Conservation (phyloP, 2,329 filamentous ascomycete genomes). For the Tetracladium maxilliforme region DNA sequence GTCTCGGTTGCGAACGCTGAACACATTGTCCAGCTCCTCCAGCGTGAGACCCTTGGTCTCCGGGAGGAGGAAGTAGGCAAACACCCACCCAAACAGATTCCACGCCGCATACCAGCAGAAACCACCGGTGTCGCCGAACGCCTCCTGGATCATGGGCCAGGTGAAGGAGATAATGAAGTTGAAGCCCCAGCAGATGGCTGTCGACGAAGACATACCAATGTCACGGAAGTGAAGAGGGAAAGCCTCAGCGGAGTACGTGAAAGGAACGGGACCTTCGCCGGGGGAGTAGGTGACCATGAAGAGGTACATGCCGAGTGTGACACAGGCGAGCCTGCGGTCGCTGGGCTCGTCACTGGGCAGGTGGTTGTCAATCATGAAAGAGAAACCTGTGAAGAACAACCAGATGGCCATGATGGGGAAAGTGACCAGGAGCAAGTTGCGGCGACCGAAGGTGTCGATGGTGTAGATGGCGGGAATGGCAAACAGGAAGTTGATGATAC, state of each 20-base stretch:
- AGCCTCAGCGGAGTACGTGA: constrained; percentile 53
- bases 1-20: constrained; percentile 6
- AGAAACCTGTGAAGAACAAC: constrained; percentile 35
- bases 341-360: no score
- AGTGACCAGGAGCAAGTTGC: constrained; percentile 46
- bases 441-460: constrained; percentile 53
- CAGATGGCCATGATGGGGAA: constrained; percentile 47
- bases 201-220: constrained; percentile 49
- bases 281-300: constrained; percentile 37
- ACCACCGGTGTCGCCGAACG: constrained; percentile 12
- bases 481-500: constrained; percentile 50
- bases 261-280: constrained; percentile 43
- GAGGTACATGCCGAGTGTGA: constrained; percentile 32
- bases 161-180: constrained; percentile 17
- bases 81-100: constrained; percentile 13
- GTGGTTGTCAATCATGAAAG: constrained; percentile 29
- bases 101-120: constrained; percentile 14
- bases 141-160: constrained; percentile 13
- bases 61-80: constrained; percentile 10
- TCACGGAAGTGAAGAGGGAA: constrained; percentile 55
- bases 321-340: constrained; percentile 8
- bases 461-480: constrained; percentile 48
- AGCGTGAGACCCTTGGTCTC: constrained; percentile 13
- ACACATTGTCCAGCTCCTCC: constrained; percentile 14
- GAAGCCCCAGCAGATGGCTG: constrained; percentile 34